Evolutionary conservation across 441 rosid species (phyloP).

Genomic region (Pelargonium australe): DNA sequence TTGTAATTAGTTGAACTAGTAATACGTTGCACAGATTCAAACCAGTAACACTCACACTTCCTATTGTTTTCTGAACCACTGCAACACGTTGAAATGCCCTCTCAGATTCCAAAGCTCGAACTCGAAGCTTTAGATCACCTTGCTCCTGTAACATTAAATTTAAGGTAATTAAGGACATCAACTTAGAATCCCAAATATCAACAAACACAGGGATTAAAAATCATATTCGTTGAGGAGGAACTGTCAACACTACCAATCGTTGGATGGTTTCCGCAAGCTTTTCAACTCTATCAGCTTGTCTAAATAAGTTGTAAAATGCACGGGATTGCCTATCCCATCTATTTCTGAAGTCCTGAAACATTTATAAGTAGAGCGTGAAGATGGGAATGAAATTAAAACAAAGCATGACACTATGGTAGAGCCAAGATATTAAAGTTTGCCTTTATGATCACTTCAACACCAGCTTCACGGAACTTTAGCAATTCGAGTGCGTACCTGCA

Average conservation of each 20-base stretch:
- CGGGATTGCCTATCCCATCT: constrained; percentile 94
- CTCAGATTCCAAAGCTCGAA: constrained; percentile 87
- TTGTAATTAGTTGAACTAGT: neutral
- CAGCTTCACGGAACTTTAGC: constrained; percentile 88
- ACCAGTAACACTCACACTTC: constrained; percentile 60
- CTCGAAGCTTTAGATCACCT: constrained; percentile 98
- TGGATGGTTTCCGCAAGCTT: constrained; percentile 81
- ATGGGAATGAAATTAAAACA: constrained; percentile 11
- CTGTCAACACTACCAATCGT: constrained; percentile 54
- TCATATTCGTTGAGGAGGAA: constrained; percentile 12
- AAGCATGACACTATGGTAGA: constrained; percentile 4
- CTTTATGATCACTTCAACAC: constrained; percentile 88
- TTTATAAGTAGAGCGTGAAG: constrained; percentile 17
- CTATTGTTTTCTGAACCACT: constrained; percentile 87
- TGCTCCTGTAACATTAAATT: constrained; percentile 56
- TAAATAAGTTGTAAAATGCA: constrained; percentile 86
- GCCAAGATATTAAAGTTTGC: constrained; percentile 31
- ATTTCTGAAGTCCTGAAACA: constrained; percentile 72
- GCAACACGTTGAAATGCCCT: constrained; percentile 97
- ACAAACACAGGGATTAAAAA: constrained; percentile 3
- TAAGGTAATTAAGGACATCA: constrained; percentile 5
- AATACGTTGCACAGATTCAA: neutral
- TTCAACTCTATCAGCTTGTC: constrained; percentile 95
- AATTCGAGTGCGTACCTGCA: constrained; percentile 87
- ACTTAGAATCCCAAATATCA: constrained; percentile 7